phyloP scores from a whole-genome alignment of 2,329 filamentous ascomycete genomes.

The Lasiodiplodia sp. region DNA sequence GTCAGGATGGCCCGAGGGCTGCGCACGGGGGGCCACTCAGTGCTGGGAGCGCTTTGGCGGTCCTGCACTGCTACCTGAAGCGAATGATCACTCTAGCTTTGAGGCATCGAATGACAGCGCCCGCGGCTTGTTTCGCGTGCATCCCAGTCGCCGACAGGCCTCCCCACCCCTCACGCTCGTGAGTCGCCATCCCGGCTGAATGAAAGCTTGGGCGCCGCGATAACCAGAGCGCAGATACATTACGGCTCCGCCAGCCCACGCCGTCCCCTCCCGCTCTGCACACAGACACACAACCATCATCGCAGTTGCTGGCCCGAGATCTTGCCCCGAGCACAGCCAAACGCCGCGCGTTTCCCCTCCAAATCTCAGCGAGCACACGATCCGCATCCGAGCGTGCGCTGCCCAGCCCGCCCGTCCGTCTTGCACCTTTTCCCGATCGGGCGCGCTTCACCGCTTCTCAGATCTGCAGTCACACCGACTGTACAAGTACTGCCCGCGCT shows the following conservation, averaged over 20 bases:
- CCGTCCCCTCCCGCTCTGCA: conserved; percentile 19
- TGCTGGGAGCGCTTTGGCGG: conserved; percentile 15
- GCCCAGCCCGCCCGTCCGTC: conserved; percentile 15
- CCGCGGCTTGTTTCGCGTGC: conserved; percentile 26
- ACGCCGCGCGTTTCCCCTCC: conserved; percentile 23
- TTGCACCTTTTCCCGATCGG: conserved; percentile 20
- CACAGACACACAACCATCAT: conserved; percentile 29
- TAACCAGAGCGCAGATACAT: conserved; percentile 17
- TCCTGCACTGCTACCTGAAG: conserved; percentile 29
- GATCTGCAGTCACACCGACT: conserved; percentile 43
- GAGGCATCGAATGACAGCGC: conserved; percentile 28
- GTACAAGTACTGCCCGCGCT: conserved; percentile 41
- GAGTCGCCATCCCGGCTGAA: conserved; percentile 21
- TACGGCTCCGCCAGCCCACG: conserved; percentile 27
- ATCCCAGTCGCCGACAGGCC: conserved; percentile 24
- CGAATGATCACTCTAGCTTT: conserved; percentile 20
- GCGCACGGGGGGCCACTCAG: conserved; percentile 21
- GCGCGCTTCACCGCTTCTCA: conserved; percentile 28
- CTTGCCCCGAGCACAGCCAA: conserved; percentile 27
- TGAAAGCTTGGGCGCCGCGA: conserved; percentile 19
- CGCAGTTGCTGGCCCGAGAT: conserved; percentile 26
- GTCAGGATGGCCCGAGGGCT: conserved; percentile 24
- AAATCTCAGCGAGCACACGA: conserved; percentile 20
- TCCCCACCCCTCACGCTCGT: conserved; percentile 25
- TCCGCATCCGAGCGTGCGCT: conserved; percentile 24